Evolutionary conservation across 2,329 filamentous ascomycete species (phyloP).

Genomic region (Pyricularia sp.): DNA sequence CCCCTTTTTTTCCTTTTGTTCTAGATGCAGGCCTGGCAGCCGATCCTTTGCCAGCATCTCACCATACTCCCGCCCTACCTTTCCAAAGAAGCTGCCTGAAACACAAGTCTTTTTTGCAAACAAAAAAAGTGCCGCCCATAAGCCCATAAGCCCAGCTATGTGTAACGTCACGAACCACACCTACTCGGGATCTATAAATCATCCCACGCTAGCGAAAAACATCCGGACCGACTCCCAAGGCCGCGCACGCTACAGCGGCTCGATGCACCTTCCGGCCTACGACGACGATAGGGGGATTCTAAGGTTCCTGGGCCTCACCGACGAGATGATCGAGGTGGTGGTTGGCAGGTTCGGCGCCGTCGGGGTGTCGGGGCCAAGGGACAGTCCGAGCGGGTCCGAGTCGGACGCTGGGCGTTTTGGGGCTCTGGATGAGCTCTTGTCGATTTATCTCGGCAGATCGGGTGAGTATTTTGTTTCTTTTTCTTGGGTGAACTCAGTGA

Average conservation of each 20-base stretch:
- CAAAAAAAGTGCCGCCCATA: neutral
- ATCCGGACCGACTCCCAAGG: neutral
- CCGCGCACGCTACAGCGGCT: neutral
- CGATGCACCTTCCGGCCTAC: neutral
- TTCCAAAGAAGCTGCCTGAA: no score
- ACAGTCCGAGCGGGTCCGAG: neutral
- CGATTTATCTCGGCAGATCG: neutral
- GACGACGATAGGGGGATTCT: neutral
- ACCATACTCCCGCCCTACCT: no score
- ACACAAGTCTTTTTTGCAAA: no score
- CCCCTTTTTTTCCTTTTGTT: neutral
- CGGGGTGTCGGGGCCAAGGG: neutral
- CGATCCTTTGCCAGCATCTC: neutral
- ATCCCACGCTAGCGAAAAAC: conserved; percentile 2
- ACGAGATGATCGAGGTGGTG: neutral
- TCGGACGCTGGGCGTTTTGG: neutral
- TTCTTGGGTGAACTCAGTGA: no score
- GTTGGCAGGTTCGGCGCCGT: neutral
- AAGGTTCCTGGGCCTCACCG: neutral
- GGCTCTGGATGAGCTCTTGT: neutral
- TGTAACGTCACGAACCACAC: neutral
- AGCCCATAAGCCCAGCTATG: neutral
- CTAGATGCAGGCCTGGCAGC: neutral
- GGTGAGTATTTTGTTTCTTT: neutral
- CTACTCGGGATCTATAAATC: neutral